These are phyloP conservation scores for Didymella exigua DNA, from an alignment of 2,329 filamentous ascomycete genomes.

Conservation along the genomic window DNA sequence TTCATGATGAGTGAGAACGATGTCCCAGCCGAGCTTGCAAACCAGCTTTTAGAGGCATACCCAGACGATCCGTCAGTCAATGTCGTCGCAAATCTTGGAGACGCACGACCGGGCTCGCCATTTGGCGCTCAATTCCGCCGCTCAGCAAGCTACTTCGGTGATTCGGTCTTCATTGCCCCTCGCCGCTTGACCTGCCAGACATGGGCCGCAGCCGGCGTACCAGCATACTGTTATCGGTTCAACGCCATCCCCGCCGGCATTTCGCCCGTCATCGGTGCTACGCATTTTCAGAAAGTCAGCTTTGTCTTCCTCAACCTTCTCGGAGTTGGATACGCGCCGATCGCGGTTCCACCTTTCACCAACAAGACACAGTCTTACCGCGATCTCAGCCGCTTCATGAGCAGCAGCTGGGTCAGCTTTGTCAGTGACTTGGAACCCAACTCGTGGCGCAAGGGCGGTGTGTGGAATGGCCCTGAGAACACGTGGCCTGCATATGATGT, in stretches of 20 bases:
- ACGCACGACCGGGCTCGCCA: constrained; percentile 23
- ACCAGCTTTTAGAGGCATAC: constrained; percentile 37
- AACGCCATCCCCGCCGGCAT: constrained; percentile 59
- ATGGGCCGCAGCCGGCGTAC: constrained; percentile 56
- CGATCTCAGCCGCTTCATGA: constrained; percentile 52
- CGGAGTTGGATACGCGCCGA: constrained; percentile 50
- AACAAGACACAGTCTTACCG: constrained; percentile 47
- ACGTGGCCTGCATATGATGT: constrained; percentile 52
- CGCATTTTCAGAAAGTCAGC: constrained; percentile 61
- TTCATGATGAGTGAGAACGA: constrained; percentile 41
- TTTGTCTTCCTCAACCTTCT: constrained; percentile 56
- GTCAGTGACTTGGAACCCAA: constrained; percentile 48
- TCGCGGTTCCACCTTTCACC: constrained; percentile 40
- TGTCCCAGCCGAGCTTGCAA: constrained; percentile 30
- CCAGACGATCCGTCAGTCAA: constrained; percentile 37
- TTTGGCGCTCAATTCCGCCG: constrained; percentile 58
- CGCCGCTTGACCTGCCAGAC: constrained; percentile 59
- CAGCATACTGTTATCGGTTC: constrained; percentile 68
- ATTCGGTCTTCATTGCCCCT: constrained; percentile 61
- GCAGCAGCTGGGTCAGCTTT: constrained; percentile 53
- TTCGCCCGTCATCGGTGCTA: constrained; percentile 51
- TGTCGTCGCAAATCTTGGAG: constrained; percentile 32
- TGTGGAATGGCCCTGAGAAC: constrained; percentile 29
- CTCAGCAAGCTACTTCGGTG: constrained; percentile 57
- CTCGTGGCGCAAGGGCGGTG: constrained; percentile 26